Evolutionary conservation across 495 filamentous ascomycete species (phyloP), one percentile per base, ranked within the genome.

Genomic region (Aspergillus coremiiformis): DNA sequence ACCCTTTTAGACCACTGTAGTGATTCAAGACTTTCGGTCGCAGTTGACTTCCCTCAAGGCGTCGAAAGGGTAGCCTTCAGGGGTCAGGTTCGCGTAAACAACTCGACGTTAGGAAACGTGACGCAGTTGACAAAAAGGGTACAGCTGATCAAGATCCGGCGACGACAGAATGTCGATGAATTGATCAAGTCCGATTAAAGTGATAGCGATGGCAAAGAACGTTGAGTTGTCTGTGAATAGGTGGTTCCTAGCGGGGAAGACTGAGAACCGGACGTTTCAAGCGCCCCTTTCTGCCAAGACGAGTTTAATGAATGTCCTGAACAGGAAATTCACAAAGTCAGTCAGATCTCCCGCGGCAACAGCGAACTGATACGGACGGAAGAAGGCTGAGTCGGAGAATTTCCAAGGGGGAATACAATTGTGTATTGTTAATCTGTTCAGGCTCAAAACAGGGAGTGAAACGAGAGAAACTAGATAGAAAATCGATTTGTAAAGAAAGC

Each of bases 1-100:
- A 66, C 67, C 73, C 67, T 71, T 35, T 61, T 44, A 23, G 46
- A 64, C 58, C 57, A 57, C 64, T 47, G 15, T 39, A 49, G 39
- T 32, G 30, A 39, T 15, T 43, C 11, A 19, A 12, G 27, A 26
- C 12, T 15, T 20, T 27, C 6, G 27, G 21, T 46, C 22, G 21
- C 20, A n/a, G 23, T 21, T 33, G n/a, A 29, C 22, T 41, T 42
- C 33, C 33, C 27, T 51, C 9, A 17, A 48, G 32, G 37, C 43
- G 20, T 47, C 20, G 22, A 37, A 24, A 17, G 29, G 17, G 51
- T 47, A 21, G 19, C 35, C 1, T 19, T 33, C 39, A 24, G 47
- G 24, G 32, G 27, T 45, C 26, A 22, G 43, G 41, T 52, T 22
- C 26, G 21, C 21, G 47, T 24, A 20, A 23, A 27, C 11, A 20